These are phyloP conservation scores for Quercus engelmannii DNA, from an alignment of 306 rosid genomes.

Conservation along the genomic window DNA sequence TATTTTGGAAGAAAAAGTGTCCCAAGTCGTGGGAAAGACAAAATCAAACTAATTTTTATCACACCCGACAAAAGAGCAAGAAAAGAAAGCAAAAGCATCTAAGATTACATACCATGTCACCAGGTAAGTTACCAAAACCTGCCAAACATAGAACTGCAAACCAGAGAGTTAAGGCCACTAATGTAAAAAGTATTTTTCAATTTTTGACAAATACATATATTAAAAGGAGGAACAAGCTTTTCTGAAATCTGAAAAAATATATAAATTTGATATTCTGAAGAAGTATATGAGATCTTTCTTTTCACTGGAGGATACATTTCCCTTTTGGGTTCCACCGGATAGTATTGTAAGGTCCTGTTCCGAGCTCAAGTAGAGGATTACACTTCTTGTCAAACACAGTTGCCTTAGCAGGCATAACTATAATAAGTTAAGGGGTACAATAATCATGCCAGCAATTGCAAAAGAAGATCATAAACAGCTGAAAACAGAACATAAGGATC, in stretches of 20 bases:
- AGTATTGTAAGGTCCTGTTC: constrained; percentile 92
- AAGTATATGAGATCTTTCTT: constrained; percentile 9
- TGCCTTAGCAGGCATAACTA: constrained; percentile 95
- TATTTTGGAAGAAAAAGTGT: background rate
- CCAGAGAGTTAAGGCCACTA: constrained; percentile 54
- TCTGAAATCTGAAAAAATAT: background rate
- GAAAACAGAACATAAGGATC: constrained; percentile 5
- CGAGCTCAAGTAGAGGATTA: constrained; percentile 91
- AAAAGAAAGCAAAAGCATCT: constrained; percentile 21
- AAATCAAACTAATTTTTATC: background rate
- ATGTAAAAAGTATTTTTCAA: constrained; percentile 5
- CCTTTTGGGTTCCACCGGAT: constrained; percentile 93
- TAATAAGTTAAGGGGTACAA: constrained; percentile 48
- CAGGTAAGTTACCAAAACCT: constrained; percentile 95
- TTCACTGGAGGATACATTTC: constrained; percentile 65
- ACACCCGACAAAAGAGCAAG: background rate
- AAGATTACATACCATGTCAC: constrained; percentile 77
- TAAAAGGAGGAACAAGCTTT: constrained; percentile 1
- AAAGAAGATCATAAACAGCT: constrained; percentile 1
- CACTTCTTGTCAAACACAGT: constrained; percentile 94
- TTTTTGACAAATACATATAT: constrained; percentile 3
- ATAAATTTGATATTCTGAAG: background rate
- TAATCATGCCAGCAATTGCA: constrained; percentile 9
- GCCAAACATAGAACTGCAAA: constrained; percentile 80
- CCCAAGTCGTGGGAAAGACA: background rate